Evolutionary conservation across 805 yeast species (phyloP).

Genomic region (Yarrowia phangngaensis): DNA sequence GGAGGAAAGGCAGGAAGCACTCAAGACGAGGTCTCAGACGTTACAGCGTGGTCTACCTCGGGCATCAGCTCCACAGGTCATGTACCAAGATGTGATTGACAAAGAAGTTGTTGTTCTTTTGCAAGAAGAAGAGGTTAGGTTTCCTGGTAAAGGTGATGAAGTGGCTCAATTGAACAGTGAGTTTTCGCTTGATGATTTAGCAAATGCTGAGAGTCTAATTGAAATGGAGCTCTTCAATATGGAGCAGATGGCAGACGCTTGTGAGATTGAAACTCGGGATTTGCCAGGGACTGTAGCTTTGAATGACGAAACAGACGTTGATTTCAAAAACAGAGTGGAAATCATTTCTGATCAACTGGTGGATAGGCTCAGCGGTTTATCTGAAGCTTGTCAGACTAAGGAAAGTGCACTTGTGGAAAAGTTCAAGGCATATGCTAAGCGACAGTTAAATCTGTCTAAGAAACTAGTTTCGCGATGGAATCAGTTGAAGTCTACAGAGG

Average conservation of each 20-base stretch:
- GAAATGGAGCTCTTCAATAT: slow-evolving; percentile 33
- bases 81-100: background rate
- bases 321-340: slow-evolving; percentile 24
- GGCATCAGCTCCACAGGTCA: background rate
- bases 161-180: slow-evolving; percentile 31
- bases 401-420: slow-evolving; percentile 37
- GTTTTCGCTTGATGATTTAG: slow-evolving; percentile 26
- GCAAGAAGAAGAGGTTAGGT: slow-evolving; percentile 31
- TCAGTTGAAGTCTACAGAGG: slow-evolving; percentile 26
- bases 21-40: slow-evolving; percentile 47
- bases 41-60: slow-evolving; percentile 45
- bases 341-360: slow-evolving; percentile 28
- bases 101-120: slow-evolving; percentile 27
- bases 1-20: slow-evolving; percentile 32
- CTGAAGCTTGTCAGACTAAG: slow-evolving; percentile 35
- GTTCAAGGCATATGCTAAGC: slow-evolving; percentile 41
- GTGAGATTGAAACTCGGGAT: background rate
- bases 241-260: slow-evolving; percentile 22
- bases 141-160: slow-evolving; percentile 36
- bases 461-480: slow-evolving; percentile 31
- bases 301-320: background rate
- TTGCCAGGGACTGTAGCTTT: background rate
- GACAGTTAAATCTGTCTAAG: slow-evolving; percentile 32
- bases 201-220: slow-evolving; percentile 19
- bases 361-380: slow-evolving; percentile 22